These are phyloP conservation scores for Populus euphratica DNA, from an alignment of 345 rosid species.

Conservation along the genomic window DNA sequence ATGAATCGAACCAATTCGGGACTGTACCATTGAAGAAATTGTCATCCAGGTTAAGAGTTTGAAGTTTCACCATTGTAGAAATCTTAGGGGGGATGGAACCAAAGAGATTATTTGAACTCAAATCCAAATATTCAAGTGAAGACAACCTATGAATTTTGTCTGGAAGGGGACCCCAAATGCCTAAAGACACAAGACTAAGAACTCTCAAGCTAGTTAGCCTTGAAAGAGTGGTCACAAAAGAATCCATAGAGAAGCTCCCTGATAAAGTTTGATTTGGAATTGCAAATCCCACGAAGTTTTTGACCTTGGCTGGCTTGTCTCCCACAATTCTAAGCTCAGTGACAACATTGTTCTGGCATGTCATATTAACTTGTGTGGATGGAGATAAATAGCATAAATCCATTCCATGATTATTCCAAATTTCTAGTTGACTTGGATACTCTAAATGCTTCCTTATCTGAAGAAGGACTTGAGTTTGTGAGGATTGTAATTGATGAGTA, in stretches of 20 bases:
- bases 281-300: conserved; percentile 44
- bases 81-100: conserved; percentile 67
- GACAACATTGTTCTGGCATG: conserved; percentile 53
- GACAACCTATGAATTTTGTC: conserved; percentile 62
- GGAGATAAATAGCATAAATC: conserved; percentile 53
- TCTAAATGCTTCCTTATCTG: conserved; percentile 70
- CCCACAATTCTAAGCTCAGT: conserved; percentile 54
- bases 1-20: conserved; percentile 51
- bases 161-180: conserved; percentile 77
- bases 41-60: conserved; percentile 44
- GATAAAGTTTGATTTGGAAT: conserved; percentile 48
- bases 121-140: conserved; percentile 63
- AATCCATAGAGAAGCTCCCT: conserved; percentile 54
- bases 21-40: conserved; percentile 62
- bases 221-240: conserved; percentile 60
- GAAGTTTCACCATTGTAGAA: conserved; percentile 59
- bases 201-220: conserved; percentile 54
- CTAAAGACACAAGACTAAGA: conserved; percentile 56
- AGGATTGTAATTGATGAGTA: conserved; percentile 63
- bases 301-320: conserved; percentile 35
- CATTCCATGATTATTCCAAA: conserved; percentile 51
- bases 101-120: conserved; percentile 59
- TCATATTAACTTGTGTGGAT: conserved; percentile 47
- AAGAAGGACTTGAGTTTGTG: conserved; percentile 70
- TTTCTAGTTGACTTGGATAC: conserved; percentile 59